Base-by-base conservation (phyloP, 768 basidiomycete genomes). In the Gautieria morchelliformis region DNA sequence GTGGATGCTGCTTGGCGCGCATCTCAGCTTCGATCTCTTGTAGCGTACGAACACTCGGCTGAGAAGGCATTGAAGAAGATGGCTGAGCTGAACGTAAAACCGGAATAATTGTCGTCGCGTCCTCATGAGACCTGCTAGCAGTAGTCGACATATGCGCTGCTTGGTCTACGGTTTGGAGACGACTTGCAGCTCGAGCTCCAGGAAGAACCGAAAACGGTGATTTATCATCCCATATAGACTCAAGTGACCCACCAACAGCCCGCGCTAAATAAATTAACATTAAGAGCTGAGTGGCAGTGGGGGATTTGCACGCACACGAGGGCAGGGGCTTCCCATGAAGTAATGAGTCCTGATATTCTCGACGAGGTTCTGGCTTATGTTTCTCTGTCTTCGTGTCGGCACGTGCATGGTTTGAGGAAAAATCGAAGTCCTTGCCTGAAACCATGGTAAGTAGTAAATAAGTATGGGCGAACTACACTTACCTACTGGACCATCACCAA, bases 361-460 rank as follows among this genome's bases (percentile, higher is more conserved):
- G 47, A 44, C 39, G 33, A 49, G 30, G 24, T 57, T 61, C 17
- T 42, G 42, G 19, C 19, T 52, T 52, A 45, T 24, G 40, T n/a
- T 24, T 53, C 24, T 57, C 45, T 33, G 7, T 33, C 42, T 57
- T 27, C 20, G 30, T 32, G 52, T 69, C 66, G 53, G 67, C 69
- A 54, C 77, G 56, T 6, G 69, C 56, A 47, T 72, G 75, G 52
- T 71, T 77, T 19, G 85, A 27, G 27, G 27, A 74, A 70, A 94
- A 96, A 74, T 95, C 90, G 68, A 95, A 96, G 71, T 95, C 93
- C 67, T 85, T 89, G 68, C 89, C 93, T 93, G 67, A 10, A 44
- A 52, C 52, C 51, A 62, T 33, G 47, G 60, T 47, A 56, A 57
- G 40, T 4, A 27, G 44, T 53, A 55, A 47, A 52, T 55, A 57